Conservation (phyloP, 192 early-diverging fungal species). For the Dispira parvispora region DNA sequence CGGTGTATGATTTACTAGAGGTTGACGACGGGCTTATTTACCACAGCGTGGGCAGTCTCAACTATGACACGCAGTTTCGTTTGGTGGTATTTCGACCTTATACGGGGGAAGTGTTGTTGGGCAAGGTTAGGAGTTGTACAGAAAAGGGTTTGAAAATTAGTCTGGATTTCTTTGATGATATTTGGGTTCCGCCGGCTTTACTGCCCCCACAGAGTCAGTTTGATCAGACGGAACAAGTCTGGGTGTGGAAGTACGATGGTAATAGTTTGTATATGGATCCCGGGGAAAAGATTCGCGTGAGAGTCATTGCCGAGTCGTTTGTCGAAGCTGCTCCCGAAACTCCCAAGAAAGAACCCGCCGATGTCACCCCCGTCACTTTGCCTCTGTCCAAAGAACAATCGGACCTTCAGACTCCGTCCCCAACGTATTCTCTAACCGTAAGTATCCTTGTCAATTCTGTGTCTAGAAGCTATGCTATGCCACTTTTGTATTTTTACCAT, state of each 20-base stretch:
- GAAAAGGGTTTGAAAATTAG: constrained; percentile 49
- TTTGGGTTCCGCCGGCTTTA: constrained; percentile 47
- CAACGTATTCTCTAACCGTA: background rate
- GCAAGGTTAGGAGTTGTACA: constrained; percentile 57
- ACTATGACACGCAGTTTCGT: constrained; percentile 45
- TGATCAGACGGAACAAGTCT: constrained; percentile 49
- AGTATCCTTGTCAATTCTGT: background rate
- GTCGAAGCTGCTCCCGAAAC: constrained; percentile 51
- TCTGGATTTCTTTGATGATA: constrained; percentile 87
- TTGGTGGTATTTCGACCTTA: constrained; percentile 85
- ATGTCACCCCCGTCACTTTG: constrained; percentile 6
- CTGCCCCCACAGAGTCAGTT: constrained; percentile 48
- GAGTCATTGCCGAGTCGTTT: constrained; percentile 55
- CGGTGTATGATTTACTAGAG: constrained; percentile 59
- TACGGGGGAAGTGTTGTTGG: constrained; percentile 68
- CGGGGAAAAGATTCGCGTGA: constrained; percentile 57
- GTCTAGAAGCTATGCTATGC: background rate
- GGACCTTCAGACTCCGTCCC: background rate
- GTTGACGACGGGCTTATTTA: constrained; percentile 78
- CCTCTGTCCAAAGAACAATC: constrained; percentile 5
- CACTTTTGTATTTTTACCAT: too few species aligned
- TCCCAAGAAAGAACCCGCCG: constrained; percentile 23
- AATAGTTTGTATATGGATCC: constrained; percentile 68
- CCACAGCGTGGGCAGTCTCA: constrained; percentile 62
- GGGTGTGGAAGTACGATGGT: constrained; percentile 75